These are phyloP conservation scores for Trichoderma simmonsii DNA, from an alignment of 2,329 filamentous ascomycete species.

Conservation along the genomic window DNA sequence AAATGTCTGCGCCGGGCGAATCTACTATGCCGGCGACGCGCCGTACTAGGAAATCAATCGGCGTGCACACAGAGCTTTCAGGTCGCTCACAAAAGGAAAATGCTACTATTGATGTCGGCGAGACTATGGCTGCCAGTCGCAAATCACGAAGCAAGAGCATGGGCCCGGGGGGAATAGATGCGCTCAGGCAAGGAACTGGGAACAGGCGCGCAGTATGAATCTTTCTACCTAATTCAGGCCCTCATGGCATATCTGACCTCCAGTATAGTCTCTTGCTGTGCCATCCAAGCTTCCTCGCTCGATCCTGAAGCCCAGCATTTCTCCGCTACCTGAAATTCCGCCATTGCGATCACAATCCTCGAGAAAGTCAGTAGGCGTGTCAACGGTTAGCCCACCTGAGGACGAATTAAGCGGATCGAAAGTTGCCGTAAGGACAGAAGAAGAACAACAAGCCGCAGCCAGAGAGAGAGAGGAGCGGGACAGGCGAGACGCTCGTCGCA, in stretches of 20 bases:
- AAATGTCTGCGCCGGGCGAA: constrained; percentile 36
- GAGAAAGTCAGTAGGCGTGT: constrained; percentile 18
- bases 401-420: constrained; percentile 45
- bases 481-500: constrained; percentile 81
- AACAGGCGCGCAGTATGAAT: constrained; percentile 73
- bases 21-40: constrained; percentile 55
- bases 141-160: constrained; percentile 90
- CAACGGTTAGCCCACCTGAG: constrained; percentile 19
- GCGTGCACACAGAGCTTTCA: constrained; percentile 50
- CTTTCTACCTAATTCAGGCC: constrained; percentile 1
- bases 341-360: constrained; percentile 49
- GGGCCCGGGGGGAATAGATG: constrained; percentile 84
- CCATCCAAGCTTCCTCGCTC: constrained; percentile 57
- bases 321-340: constrained; percentile 63
- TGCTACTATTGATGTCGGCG: constrained; percentile 63
- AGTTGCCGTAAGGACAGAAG: constrained; percentile 64
- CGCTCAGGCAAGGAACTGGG: constrained; percentile 69
- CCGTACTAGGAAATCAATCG: constrained; percentile 69
- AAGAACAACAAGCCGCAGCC: constrained; percentile 67
- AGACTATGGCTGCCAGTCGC: constrained; percentile 49
- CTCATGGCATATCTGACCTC: constrained; percentile 20
- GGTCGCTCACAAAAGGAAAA: constrained; percentile 72
- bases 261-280: constrained; percentile 52
- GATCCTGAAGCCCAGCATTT: constrained; percentile 78
- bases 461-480: constrained; percentile 69